A percentile compares a stretch with the other conserved stretches of the same genome.
These are phyloP conservation scores for Colletotrichum sidae DNA, from an alignment of 2,329 filamentous ascomycete species.

Conservation along the genomic window DNA sequence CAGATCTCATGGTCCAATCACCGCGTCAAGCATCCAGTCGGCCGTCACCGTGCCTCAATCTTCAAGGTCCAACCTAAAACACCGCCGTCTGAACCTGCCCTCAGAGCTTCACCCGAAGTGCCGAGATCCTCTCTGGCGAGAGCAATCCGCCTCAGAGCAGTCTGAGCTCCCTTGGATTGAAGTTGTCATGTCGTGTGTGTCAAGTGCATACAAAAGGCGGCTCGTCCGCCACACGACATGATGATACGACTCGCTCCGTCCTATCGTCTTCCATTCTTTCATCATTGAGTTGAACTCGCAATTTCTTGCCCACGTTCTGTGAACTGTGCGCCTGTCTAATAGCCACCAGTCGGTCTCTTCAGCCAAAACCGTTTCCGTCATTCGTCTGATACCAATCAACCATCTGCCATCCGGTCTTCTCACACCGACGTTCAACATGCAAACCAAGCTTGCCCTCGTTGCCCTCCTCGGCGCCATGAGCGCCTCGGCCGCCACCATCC, in stretches of 20 bases:
- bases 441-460: conserved; percentile 15
- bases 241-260: conserved; percentile 11
- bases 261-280: conserved; percentile 12
- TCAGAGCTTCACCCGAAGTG: conserved; percentile 7
- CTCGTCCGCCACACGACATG: not conserved
- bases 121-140: conserved; percentile 3
- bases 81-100: conserved; percentile 23
- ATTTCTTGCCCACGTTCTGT: conserved; percentile 18
- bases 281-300: conserved; percentile 26
- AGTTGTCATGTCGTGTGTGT: not conserved
- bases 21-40: not conserved
- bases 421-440: conserved; percentile 6
- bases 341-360: not conserved
- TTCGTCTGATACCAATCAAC: too few species aligned
- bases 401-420: conserved; percentile 2
- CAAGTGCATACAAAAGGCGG: conserved; percentile 14
- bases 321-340: conserved; percentile 14
- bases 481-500: conserved; percentile 20
- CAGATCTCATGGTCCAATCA: conserved; percentile 27
- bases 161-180: not conserved
- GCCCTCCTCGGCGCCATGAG: conserved; percentile 21
- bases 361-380: not conserved
- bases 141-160: conserved; percentile 1
- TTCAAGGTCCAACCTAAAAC: conserved; percentile 28
- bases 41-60: conserved; percentile 7